Evolutionary conservation across 1,284 basidiomycete species (phyloP), one percentile per base, ranked within the genome.

Genomic region (Serendipita sp.): DNA sequence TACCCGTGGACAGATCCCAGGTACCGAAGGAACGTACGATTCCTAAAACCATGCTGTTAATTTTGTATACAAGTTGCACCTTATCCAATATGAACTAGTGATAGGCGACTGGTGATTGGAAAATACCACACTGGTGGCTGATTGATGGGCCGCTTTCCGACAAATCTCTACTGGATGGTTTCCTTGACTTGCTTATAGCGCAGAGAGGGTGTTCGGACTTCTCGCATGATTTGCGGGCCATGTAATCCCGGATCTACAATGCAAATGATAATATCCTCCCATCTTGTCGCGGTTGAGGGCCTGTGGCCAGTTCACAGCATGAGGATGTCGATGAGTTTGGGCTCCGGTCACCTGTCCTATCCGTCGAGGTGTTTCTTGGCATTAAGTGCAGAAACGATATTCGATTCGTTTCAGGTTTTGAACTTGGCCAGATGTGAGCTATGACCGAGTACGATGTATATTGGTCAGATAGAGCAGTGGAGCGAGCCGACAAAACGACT

Each of bases 201-300:
- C 22, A 22, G 22, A 22, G 22, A 22, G 22, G 22, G 22, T 22
- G 22, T 22, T 22, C 22, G n/a, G n/a, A 34, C 10, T 22, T 32
- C 26, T n/a, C n/a, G 67, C 64, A 17, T 60, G 32, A 1, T 61
- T 6, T 65, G 63, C 3, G 61, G 60, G 15, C 60, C 42, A 61
- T 65, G 67, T 1, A 69, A 61, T 0, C 69, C 69, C 3, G 69
- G 69, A 53, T 67, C 67, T 3, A 67, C 61, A 35, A 12, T 22
- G 38, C 66, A 67, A 17, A 69, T 67, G 17, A 66, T 60, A 3
- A 70, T 43, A 10, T n/a, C 53, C 15, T 58, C 5, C 8, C n/a
- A 22, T 49, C 45, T 17, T 8, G 45, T 8, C 8, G 29, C 15
- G 32, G 32, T 5, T 32, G 13, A 8, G 63, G 35, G 30, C 17